Evolutionary conservation across 208 protist genomes (phyloP), one percentile per base, ranked within the genome.

Genomic region (Leishmania turanica): DNA sequence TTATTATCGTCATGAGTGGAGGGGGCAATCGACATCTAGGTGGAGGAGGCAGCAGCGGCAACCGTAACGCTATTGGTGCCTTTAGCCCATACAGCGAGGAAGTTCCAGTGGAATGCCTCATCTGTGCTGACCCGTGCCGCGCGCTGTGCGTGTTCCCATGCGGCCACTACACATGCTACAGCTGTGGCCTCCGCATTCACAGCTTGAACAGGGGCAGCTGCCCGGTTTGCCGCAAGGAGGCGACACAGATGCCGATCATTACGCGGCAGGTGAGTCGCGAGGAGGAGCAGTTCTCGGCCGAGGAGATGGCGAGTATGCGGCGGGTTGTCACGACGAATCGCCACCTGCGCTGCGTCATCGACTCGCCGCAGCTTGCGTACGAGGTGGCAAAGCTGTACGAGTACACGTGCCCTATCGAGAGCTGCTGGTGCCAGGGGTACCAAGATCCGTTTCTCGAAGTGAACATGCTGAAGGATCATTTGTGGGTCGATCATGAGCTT

Each of bases 131-230:
- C 68, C 77, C 86, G 6, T 95, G 91, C 62, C 86, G 88, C 1
- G 93, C 92, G 21, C 42, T 98, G 11, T 93, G 87, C 49, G 88
- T 96, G 17, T 98, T 98, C 42, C 27, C 73, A 34, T 98, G 95
- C 79, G 95, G 95, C 0, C 95, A 98, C 81, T 90, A 77, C 75
- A 88, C 88, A 15, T 98, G 95, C 85, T 96, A 97, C 88, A 81
- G 85, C 74, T 98, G 95, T 75, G 95, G 92, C 1, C 81, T 98
- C 54, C 92, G 92, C 72, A 96, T 98, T 68, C 93, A 96, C 78
- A 60, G 86, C 9, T 66, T 96, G 19, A 84, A 77, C 72, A 71
- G 88, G 27, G 86, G 84, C 56, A 83, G 80, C 62, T 96, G 94
- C 80, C 95, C 95, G 11, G 85, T 95, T 11, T 98, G 95, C 88